Percentiles rank a stretch among this genome's conserved stretches.
These are phyloP conservation scores for Alternaria postmessia DNA, from an alignment of 2,329 filamentous ascomycete genomes.

Conservation along the genomic window DNA sequence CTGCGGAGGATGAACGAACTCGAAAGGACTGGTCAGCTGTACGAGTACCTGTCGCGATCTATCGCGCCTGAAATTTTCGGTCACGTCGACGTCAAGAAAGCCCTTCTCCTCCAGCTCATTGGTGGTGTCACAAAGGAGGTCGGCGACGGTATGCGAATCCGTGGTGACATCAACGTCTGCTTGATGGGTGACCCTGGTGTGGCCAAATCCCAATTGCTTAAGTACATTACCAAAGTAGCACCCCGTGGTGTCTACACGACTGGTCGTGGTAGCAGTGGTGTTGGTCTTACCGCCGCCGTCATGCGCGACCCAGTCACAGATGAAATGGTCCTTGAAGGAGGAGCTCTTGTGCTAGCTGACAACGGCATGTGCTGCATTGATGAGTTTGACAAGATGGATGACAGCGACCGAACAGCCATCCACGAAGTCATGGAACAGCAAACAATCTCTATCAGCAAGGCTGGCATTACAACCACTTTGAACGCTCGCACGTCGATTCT, in stretches of 20 bases:
- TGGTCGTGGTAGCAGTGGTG: constrained; percentile 80
- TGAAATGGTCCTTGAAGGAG: constrained; percentile 84
- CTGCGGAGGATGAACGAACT: constrained; percentile 86
- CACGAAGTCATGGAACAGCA: constrained; percentile 92
- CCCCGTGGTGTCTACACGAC: constrained; percentile 89
- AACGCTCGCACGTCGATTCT: constrained; percentile 97
- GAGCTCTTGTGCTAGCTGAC: constrained; percentile 80
- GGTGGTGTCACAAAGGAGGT: constrained; percentile 96
- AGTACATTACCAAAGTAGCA: constrained; percentile 98
- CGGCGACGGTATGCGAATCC: constrained; percentile 98
- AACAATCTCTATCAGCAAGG: constrained; percentile 86
- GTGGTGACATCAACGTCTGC: constrained; percentile 98
- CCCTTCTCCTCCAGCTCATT: constrained; percentile 91
- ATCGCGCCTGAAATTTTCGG: constrained; percentile 98
- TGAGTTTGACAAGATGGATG: constrained; percentile 91
- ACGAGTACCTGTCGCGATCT: constrained; percentile 93
- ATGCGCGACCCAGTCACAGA: constrained; percentile 86
- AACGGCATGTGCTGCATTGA: constrained; percentile 88
- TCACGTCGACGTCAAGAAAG: constrained; percentile 97
- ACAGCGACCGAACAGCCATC: constrained; percentile 81
- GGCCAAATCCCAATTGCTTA: constrained; percentile 96
- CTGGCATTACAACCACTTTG: constrained; percentile 94
- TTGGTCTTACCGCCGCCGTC: constrained; percentile 82
- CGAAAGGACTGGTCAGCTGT: constrained; percentile 86
- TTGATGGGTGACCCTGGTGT: constrained; percentile 99